Base-by-base conservation (phyloP, 352 stramenopile species). In the Phytophthora pini region DNA sequence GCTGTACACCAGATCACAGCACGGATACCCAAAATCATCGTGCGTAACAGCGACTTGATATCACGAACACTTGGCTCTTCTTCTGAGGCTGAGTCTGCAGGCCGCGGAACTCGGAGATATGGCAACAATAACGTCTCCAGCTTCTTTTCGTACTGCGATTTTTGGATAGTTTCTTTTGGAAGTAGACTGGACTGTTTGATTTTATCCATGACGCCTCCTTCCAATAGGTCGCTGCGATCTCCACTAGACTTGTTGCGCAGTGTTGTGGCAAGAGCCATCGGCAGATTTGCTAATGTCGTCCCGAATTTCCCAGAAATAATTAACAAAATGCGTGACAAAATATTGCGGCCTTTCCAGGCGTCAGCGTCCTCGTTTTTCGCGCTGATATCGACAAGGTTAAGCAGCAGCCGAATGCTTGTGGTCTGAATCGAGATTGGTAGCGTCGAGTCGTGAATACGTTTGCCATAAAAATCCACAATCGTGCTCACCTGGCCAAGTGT, bases 1-100 rank as follows among this genome's bases (percentile, higher is more conserved):
- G 87, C 89, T 11, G 98, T 98, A 75, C 97, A 99, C 92, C 95
- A 99, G 50, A 99, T 98, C 5, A 99, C 82, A 9, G 95, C 98
- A 56, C 98, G 98, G 39, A 99, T 93, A 12, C 97, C 97, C n/a
- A 98, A 72, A 47, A 99, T 97, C 84, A 99, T 99, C 10, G 96
- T 98, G 22, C 94, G 87, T 39, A 99, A 55, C 26, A 99, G 82
- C 15, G 82, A 92, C 68, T 98, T 98, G 32, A 98, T 78, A 56
- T 99, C 94, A 27, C 87, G 80, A 36, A 97, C 76, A 49, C 72
- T 92, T 3, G 84, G 83, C 57, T 95, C 87, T 60, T 95, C 89
- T 31, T 95, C 89, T 3, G 75, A 68, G 20, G 84, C 63, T 4
- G 81, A 79, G 53, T 92, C 84, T 29, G 79, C 72, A 26, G 69